A percentile compares a stretch with the other conserved stretches of the same genome.
These are phyloP conservation scores for Knoxia roxburghii DNA, from an alignment of 257 asterid genomes.

Conservation along the genomic window DNA sequence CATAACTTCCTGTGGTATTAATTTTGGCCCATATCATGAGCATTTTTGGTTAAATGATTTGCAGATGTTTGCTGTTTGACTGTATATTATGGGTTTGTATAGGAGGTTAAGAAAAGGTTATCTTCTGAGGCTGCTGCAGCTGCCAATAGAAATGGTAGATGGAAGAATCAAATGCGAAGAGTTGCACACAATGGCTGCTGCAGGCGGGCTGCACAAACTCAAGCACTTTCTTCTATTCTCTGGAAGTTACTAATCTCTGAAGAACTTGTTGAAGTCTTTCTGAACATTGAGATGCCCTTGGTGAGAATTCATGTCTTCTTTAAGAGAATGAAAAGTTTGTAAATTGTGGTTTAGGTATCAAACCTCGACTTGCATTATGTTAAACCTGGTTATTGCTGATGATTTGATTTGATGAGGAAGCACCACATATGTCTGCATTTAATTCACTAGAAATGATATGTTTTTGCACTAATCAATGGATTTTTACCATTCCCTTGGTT, in stretches of 20 bases:
- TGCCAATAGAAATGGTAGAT: slow-evolving; percentile 77
- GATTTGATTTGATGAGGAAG: not conserved
- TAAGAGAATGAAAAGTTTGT: not conserved
- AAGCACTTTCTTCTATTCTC: slow-evolving; percentile 67
- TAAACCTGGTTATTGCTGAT: not conserved
- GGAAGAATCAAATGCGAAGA: slow-evolving; percentile 90
- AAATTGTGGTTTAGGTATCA: not conserved
- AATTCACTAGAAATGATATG: not conserved
- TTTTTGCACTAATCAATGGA: not conserved
- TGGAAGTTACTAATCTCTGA: slow-evolving; percentile 87
- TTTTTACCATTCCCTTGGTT: not conserved
- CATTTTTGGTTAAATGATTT: not conserved
- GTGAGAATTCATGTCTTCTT: slow-evolving; percentile 36
- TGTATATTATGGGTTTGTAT: slow-evolving; percentile 28
- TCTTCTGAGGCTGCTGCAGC: slow-evolving; percentile 80
- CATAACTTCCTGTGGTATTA: not conserved
- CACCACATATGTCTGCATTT: not conserved
- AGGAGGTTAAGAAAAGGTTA: slow-evolving; percentile 91
- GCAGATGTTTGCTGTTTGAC: not conserved
- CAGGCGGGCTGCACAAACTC: slow-evolving; percentile 82
- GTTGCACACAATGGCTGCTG: slow-evolving; percentile 98
- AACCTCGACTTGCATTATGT: not conserved
- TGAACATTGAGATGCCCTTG: slow-evolving; percentile 69
- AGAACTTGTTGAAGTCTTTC: slow-evolving; percentile 63
- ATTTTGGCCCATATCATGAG: not conserved